Conservation (phyloP, 768 basidiomycete species). For the Termitomyces eurrhizus region DNA sequence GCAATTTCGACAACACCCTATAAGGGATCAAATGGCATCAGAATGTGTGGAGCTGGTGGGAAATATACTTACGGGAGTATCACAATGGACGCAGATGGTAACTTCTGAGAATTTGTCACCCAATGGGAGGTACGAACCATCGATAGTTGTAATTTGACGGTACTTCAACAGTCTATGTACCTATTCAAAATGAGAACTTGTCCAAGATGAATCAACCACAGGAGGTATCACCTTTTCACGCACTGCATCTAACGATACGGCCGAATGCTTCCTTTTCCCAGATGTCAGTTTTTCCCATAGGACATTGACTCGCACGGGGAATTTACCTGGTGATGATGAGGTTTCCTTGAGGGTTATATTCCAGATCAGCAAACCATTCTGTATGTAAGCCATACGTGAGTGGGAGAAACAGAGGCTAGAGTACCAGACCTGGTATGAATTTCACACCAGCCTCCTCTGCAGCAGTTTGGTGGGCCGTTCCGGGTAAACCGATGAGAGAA, state of each 20-base stretch:
- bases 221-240: slow-evolving; percentile 34
- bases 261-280: slow-evolving; percentile 42
- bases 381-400: neutral
- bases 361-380: slow-evolving; percentile 70
- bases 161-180: slow-evolving; percentile 39
- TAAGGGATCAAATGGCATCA: neutral
- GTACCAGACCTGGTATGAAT: slow-evolving; percentile 54
- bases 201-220: neutral
- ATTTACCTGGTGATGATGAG: slow-evolving; percentile 56
- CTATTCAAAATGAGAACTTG: slow-evolving; percentile 20
- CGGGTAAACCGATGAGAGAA: slow-evolving; percentile 60
- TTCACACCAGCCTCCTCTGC: slow-evolving; percentile 49
- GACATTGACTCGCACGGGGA: neutral
- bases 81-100: slow-evolving; percentile 64
- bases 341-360: slow-evolving; percentile 53
- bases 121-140: slow-evolving; percentile 37
- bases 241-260: slow-evolving; percentile 39
- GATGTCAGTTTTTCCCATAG: neutral
- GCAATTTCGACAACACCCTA: slow-evolving; percentile 11
- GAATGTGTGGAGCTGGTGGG: too few relatives aligned
- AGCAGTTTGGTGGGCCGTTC: slow-evolving; percentile 57
- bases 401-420: neutral
- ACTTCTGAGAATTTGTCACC: slow-evolving; percentile 43
- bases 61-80: slow-evolving; percentile 47
- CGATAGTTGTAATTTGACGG: slow-evolving; percentile 45